Percentiles rank a stretch among this genome's conserved stretches.
Evolutionary conservation across 768 basidiomycete genomes (phyloP).

Genomic region (Trichaptum fuscoviolaceum): DNA sequence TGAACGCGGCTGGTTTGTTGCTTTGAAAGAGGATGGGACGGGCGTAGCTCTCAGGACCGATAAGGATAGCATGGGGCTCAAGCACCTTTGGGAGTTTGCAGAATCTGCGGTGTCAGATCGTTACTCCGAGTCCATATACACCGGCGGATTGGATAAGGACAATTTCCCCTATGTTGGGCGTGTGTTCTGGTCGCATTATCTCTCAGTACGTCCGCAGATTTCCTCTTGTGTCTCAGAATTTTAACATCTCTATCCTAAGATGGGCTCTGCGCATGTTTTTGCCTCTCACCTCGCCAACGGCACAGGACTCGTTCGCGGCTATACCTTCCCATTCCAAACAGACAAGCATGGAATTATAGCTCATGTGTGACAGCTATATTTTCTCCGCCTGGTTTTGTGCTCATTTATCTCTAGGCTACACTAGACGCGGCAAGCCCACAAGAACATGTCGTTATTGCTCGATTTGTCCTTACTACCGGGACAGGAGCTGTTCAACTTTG

Average conservation of each 20-base stretch:
- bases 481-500: constrained; percentile 76
- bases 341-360: constrained; percentile 58
- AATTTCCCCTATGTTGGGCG: constrained; percentile 55
- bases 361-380: constrained; percentile 39
- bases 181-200: constrained; percentile 58
- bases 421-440: constrained; percentile 44
- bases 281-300: constrained; percentile 42
- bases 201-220: constrained; percentile 38
- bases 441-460: constrained; percentile 30
- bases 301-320: constrained; percentile 43
- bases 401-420: constrained; percentile 35
- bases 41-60: constrained; percentile 50
- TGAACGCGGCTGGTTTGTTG: constrained; percentile 56
- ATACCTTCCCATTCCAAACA: constrained; percentile 63
- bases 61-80: constrained; percentile 32
- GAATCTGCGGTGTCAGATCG: constrained; percentile 38
- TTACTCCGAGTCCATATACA: constrained; percentile 46
- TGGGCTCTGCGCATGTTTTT: constrained; percentile 49
- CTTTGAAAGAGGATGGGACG: constrained; percentile 47
- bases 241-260: constrained; percentile 29
- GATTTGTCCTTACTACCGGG: constrained; percentile 58
- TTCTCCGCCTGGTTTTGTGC: constrained; percentile 2
- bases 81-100: constrained; percentile 50
- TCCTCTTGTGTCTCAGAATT: constrained; percentile 6
- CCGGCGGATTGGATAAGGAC: constrained; percentile 47